A percentile compares a stretch with the other conserved stretches of the same genome.
These are phyloP conservation scores for Trichoderma breve DNA, from an alignment of 2,329 filamentous ascomycete genomes.

Conservation along the genomic window DNA sequence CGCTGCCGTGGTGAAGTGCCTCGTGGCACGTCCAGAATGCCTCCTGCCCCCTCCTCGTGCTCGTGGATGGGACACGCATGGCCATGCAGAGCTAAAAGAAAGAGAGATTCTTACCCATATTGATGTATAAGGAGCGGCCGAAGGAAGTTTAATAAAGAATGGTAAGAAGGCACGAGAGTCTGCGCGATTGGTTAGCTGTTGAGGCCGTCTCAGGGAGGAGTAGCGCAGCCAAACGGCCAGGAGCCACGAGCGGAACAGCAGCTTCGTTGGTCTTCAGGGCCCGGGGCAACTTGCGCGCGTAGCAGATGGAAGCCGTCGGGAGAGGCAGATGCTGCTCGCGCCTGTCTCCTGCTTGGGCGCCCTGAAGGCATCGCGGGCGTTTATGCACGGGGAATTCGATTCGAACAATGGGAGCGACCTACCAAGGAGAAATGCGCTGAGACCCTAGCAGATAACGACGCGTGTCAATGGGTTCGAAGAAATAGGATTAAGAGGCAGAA, in stretches of 20 bases:
- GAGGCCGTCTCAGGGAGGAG: background rate
- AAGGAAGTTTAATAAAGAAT: slow-evolving; percentile 28
- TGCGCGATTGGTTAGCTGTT: slow-evolving; percentile 27
- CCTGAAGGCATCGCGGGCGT: background rate
- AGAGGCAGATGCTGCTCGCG: background rate
- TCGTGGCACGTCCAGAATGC: slow-evolving; percentile 25
- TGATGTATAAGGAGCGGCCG: slow-evolving; percentile 41
- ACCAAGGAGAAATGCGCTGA: slow-evolving; percentile 19
- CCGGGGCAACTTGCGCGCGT: background rate
- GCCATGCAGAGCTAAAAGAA: slow-evolving; percentile 28
- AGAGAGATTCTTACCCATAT: slow-evolving; percentile 42
- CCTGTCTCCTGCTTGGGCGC: background rate
- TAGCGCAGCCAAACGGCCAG: slow-evolving; percentile 4
- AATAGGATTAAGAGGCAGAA: slow-evolving; percentile 30
- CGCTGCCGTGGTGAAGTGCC: slow-evolving; percentile 11
- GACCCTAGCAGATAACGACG: slow-evolving; percentile 26
- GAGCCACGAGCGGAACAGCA: slow-evolving; percentile 18
- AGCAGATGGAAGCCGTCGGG: background rate
- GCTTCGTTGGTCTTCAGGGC: background rate
- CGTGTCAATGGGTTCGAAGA: slow-evolving; percentile 36
- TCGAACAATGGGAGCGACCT: slow-evolving; percentile 11
- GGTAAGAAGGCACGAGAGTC: slow-evolving; percentile 31
- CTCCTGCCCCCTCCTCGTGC: slow-evolving; percentile 16
- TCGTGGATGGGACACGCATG: slow-evolving; percentile 24
- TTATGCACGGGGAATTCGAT: background rate